phyloP scores from a whole-genome alignment of 1,139 yeast genomes.

The Zygoascus sp. region DNA sequence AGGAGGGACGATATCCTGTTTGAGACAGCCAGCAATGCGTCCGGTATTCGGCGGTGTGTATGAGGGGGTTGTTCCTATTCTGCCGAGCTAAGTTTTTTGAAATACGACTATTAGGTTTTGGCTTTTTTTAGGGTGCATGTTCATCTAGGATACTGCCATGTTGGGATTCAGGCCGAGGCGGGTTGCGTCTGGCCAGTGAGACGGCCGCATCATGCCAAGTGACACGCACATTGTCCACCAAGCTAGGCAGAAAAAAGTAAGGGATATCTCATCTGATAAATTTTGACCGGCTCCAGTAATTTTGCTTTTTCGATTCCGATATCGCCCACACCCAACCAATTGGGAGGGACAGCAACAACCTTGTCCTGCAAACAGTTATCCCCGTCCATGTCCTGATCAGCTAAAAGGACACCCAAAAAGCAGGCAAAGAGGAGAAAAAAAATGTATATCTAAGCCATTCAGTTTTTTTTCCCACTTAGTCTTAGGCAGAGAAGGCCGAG shows the following conservation, averaged over 20 bases:
- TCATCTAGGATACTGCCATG: slow-evolving; percentile 2
- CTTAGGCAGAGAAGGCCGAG: no score
- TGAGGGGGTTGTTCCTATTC: background rate
- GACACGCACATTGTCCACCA: background rate
- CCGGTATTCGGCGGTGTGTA: background rate
- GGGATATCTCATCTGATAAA: slow-evolving; percentile 2
- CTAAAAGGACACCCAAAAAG: no score
- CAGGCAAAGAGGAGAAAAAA: no score
- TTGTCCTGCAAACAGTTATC: no score
- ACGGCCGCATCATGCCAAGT: background rate
- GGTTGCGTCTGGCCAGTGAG: background rate
- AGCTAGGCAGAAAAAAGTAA: background rate
- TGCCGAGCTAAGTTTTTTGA: background rate
- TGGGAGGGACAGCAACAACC: no score
- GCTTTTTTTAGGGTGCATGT: background rate
- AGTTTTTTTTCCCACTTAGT: no score
- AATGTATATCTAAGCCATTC: no score
- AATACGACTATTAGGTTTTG: background rate
- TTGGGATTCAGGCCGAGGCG: background rate
- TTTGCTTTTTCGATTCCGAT: background rate
- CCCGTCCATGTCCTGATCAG: no score
- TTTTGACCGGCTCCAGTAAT: background rate
- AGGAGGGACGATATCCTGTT: no score
- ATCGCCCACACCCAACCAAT: no score
- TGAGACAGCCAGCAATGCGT: background rate